Evolutionary conservation across 345 rosid genomes (phyloP), one percentile per base, ranked within the genome.

Genomic region (Bretschneidera sinensis): DNA sequence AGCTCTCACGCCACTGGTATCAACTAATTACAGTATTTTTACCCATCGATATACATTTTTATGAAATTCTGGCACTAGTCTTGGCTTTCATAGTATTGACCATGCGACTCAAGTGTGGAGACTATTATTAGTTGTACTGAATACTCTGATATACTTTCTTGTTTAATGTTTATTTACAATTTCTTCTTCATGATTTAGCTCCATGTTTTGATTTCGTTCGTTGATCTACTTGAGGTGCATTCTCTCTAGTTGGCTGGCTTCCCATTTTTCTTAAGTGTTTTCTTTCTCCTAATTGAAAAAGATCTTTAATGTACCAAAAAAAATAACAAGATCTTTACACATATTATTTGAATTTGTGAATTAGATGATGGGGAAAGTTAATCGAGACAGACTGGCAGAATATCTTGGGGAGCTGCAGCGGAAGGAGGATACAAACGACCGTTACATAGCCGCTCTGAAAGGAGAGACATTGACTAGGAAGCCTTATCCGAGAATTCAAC

Each of bases 341-440:
- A 9, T 50, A 17, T 52, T 66, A 35, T 55, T 24, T 54, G 45
- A 17, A 48, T 48, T 33, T 71, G 45, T 70, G 62, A 59, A 49
- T 43, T 78, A 92, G 96, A 83, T 91, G 96, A 85, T 94, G 97
- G 96, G 91, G 43, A 83, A 76, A 79, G 96, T 86, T 18, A 88
- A 90, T 67, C 81, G 76, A 74, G 96, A 90, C 72, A 77, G 99
- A 65, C 74, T 94, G 58, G 96, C 90, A 6, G 99, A 88, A 57
- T 94, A 83, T 71, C 95, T 94, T 1, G 87, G 91, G 48, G 97
- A 92, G 79, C 76, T 92, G 66, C 78, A 89, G 78, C 79, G 91
- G 63, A 92, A 84, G 66, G 89, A 92, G 74, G 87, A 92, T 64
- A 92, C 98, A 9, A 92, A 89, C 47, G 95, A 92, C 65, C 80